phyloP scores from a whole-genome alignment of 2,329 filamentous ascomycete species.

The Alternaria ethzedia region DNA sequence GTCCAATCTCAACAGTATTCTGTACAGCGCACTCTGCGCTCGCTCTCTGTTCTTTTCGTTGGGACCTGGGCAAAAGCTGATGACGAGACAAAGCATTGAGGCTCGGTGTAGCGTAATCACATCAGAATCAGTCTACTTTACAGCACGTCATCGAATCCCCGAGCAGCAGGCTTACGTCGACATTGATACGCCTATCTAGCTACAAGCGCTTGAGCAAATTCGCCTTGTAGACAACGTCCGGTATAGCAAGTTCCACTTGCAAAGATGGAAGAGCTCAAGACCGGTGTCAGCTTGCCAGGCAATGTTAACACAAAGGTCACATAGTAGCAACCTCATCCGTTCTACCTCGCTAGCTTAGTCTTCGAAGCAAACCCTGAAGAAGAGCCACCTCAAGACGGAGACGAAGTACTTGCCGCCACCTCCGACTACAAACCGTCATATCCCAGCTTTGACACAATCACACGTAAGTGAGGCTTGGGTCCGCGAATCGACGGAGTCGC shows the following conservation, averaged over 20 bases:
- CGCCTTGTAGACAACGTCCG: conserved; percentile 61
- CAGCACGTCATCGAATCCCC: conserved; percentile 48
- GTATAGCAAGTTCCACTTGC: conserved; percentile 54
- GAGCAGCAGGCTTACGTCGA: conserved; percentile 60
- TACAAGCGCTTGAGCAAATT: conserved; percentile 55
- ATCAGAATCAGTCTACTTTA: too few relatives aligned
- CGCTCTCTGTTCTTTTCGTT: too few relatives aligned
- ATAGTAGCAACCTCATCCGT: conserved; percentile 66
- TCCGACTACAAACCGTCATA: conserved; percentile 67
- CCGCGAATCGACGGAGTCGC: conserved; percentile 58
- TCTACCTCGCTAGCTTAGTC: conserved; percentile 64
- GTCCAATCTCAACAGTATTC: too few relatives aligned
- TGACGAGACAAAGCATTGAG: too few relatives aligned
- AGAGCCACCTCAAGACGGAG: conserved; percentile 59
- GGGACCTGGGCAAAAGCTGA: too few relatives aligned
- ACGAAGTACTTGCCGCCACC: conserved; percentile 57
- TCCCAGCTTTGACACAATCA: conserved; percentile 59
- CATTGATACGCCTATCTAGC: conserved; percentile 58
- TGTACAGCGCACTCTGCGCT: too few relatives aligned
- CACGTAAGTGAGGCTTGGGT: conserved; percentile 59
- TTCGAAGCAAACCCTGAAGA: conserved; percentile 54
- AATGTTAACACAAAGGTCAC: conserved; percentile 66
- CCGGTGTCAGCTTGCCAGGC: conserved; percentile 61
- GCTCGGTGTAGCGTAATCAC: too few relatives aligned
- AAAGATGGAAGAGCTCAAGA: conserved; percentile 62